Conservation (phyloP, 352 stramenopile genomes). For the Phytophthora meadii region DNA sequence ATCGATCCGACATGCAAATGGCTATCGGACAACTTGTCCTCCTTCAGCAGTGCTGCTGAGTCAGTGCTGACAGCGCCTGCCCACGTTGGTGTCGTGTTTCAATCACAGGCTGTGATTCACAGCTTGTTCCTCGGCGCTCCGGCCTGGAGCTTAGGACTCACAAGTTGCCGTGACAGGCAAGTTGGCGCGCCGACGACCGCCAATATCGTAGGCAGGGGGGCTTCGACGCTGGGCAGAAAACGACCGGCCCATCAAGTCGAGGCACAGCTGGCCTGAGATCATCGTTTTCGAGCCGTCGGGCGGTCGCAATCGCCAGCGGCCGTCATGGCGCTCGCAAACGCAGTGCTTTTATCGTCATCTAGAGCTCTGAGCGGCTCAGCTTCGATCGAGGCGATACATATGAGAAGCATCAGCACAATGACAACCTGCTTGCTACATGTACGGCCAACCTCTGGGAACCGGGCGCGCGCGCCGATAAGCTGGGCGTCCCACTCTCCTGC, state of each 20-base stretch:
- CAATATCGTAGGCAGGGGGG: conserved; percentile 15
- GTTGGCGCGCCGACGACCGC: not conserved
- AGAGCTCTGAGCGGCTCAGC: conserved; percentile 13
- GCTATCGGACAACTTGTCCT: no score
- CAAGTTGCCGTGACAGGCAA: not conserved
- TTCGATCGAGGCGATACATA: not conserved
- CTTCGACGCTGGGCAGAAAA: conserved; percentile 25
- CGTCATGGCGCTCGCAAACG: not conserved
- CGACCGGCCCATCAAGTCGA: conserved; percentile 12
- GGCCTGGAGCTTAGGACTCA: not conserved
- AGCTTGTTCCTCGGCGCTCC: not conserved
- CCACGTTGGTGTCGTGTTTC: no score
- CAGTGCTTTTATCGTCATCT: not conserved
- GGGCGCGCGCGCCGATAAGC: conserved; percentile 10
- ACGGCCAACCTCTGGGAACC: not conserved
- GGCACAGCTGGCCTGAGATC: conserved; percentile 2
- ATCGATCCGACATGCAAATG: no score
- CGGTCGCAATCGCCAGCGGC: not conserved
- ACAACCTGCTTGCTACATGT: no score
- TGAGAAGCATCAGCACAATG: not conserved
- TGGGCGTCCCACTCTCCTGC: conserved; percentile 30
- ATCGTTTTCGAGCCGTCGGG: conserved; percentile 19
- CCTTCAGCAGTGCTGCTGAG: no score
- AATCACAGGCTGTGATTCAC: no score
- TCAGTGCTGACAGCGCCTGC: no score